Conservation (phyloP, 805 yeast genomes). For the Candida coleopterorum region DNA sequence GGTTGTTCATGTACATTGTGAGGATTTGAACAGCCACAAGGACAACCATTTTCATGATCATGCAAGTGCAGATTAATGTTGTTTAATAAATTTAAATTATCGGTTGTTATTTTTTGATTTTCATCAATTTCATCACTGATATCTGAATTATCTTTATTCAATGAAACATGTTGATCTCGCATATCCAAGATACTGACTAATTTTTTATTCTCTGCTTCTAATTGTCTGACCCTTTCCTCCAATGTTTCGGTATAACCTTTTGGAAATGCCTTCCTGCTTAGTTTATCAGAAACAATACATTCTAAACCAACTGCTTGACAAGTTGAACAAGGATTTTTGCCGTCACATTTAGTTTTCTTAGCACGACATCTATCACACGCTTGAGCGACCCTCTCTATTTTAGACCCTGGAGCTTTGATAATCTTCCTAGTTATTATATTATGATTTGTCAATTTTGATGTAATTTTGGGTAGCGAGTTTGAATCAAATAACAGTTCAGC, state of each 20-base stretch:
- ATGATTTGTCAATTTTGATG: not conserved
- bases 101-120: constrained; percentile 9
- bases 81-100: constrained; percentile 13
- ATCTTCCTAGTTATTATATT: constrained; percentile 16
- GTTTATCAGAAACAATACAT: constrained; percentile 81
- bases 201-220: constrained; percentile 76
- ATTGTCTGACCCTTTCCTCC: constrained; percentile 82
- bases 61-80: constrained; percentile 16
- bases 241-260: constrained; percentile 88
- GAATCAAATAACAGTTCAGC: not conserved
- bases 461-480: not conserved
- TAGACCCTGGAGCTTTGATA: constrained; percentile 67
- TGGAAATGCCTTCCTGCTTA: constrained; percentile 84
- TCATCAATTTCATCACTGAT: not conserved
- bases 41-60: constrained; percentile 38
- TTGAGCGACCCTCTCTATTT: constrained; percentile 71
- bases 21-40: constrained; percentile 54
- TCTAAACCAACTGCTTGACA: constrained; percentile 83
- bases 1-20: constrained; percentile 58
- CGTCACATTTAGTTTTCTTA: constrained; percentile 76
- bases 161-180: constrained; percentile 52
- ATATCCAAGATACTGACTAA: constrained; percentile 58
- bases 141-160: constrained; percentile 9
- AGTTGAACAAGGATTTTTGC: constrained; percentile 71
- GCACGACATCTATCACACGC: constrained; percentile 89